Evolutionary conservation across 805 yeast species (phyloP), one percentile per base, ranked within the genome.

Genomic region (Hanseniaspora meyeri): DNA sequence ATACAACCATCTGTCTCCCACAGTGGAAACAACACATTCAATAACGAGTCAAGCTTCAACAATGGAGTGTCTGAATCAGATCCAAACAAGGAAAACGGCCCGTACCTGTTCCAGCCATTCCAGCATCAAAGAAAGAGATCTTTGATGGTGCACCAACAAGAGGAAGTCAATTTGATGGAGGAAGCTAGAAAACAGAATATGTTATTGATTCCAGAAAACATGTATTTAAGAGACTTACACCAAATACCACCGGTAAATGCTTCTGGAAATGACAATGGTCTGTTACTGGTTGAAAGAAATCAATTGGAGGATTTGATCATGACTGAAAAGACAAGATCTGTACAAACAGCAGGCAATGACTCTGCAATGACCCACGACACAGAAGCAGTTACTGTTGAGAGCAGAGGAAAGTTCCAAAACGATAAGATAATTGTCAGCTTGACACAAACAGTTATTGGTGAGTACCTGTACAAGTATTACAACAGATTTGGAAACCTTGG

Each of bases 391-490:
- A 46, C 46, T n/a, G 37, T 31, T 27, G 37, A 49, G 42, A 49
- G 39, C 34, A 37, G 45, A 24, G 31, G 45, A 11, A 42, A 42
- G 55, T 31, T 53, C 32, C 27, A 47, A 8, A 68, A 73, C 8
- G 59, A 79, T 49, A 80, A 82, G 45, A 86, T 86, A 77, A 82
- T 85, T 61, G 88, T 88, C 2, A 90, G 91, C 1, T 79, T 91
- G 57, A 85, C 97, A 0, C 97, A 91, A 69, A 86, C 93, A 4
- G 89, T 91, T 46, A 85, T 90, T 68, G 98, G 98, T 53, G 97
- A 91, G 66, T 87, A 81, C 61, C 72, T 90, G 58, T 83, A 77
- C 77, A 91, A 91, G 69, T 90, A 90, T 66, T 87, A 83, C 67
- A 81, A 93, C 58, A 80, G 81, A 59, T 73, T 87, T 51, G 83